Evolutionary conservation across 192 early-diverging fungal genomes (phyloP).

Genomic region (Dissophora ornata): DNA sequence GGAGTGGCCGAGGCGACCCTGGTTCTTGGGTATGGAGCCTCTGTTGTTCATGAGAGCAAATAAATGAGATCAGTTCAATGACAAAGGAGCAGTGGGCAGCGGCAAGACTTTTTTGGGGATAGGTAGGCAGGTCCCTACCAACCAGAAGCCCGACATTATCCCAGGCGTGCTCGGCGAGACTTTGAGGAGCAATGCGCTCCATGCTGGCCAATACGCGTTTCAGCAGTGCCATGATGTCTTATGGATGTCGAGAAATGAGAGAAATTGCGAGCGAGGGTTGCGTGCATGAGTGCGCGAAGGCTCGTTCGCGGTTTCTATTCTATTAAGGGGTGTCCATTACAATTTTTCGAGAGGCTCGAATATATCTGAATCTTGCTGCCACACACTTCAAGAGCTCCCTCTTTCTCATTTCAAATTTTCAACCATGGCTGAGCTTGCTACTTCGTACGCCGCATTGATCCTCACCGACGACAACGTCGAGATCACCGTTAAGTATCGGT

Average conservation of each 20-base stretch:
- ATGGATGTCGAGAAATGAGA: neutral
- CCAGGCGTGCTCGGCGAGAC: conserved; percentile 84
- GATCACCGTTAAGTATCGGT: conserved; percentile 85
- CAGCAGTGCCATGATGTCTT: conserved; percentile 63
- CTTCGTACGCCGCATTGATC: conserved; percentile 97
- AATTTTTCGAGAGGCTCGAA: no score
- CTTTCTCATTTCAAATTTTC: conserved; percentile 50
- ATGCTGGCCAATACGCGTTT: conserved; percentile 71
- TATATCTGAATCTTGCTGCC: neutral
- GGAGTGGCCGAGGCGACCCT: conserved; percentile 54
- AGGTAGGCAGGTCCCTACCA: conserved; percentile 44
- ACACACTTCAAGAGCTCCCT: conserved; percentile 9
- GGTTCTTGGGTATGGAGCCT: conserved; percentile 84
- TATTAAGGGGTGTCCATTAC: neutral
- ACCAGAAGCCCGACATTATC: conserved; percentile 95
- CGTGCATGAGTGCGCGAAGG: neutral
- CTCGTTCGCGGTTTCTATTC: neutral
- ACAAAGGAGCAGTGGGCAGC: no score
- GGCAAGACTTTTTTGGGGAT: neutral
- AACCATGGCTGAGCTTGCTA: conserved; percentile 83
- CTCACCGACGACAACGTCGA: conserved; percentile 97
- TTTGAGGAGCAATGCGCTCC: conserved; percentile 87
- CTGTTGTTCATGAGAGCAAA: conserved; percentile 29
- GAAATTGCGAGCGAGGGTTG: conserved; percentile 1
- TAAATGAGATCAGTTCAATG: neutral